Evolutionary conservation across 2,329 filamentous ascomycete genomes (phyloP).

Genomic region (Pestalotiopsis sp.): DNA sequence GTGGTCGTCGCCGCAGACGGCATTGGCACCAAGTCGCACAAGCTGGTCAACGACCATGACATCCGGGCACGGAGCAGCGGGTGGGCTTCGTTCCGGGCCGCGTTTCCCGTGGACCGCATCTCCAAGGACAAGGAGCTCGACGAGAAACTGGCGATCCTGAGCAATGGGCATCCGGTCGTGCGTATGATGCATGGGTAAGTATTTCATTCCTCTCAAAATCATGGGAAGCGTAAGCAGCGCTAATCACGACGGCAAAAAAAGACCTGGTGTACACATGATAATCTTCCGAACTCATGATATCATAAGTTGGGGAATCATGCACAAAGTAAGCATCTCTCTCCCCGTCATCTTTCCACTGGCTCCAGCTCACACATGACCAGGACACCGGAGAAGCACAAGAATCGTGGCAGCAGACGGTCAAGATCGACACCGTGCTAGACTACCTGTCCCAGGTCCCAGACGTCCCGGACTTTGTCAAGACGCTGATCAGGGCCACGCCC

Average conservation of each 20-base stretch:
- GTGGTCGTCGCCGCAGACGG: constrained; percentile 7
- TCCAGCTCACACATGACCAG: background rate
- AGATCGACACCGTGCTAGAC: background rate
- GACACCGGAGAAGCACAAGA: background rate
- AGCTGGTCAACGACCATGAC: constrained; percentile 22
- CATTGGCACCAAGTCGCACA: constrained; percentile 21
- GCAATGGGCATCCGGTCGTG: background rate
- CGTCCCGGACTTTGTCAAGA: background rate
- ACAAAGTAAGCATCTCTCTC: background rate
- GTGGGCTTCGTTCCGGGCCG: background rate
- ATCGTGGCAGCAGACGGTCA: background rate
- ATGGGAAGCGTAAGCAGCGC: background rate
- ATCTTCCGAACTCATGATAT: constrained; percentile 7
- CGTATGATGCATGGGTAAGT: constrained; percentile 10
- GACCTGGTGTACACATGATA: background rate
- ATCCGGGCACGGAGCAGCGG: constrained; percentile 14
- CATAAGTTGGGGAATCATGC: constrained; percentile 8
- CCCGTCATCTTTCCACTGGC: background rate
- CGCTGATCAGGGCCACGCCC: constrained; percentile 4
- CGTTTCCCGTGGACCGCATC: background rate
- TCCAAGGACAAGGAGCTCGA: background rate
- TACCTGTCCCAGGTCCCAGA: background rate
- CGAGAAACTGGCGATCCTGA: background rate
- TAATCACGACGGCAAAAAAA: background rate
- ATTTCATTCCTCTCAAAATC: background rate